These are phyloP conservation scores for Tephrocybe sp. DNA, from an alignment of 768 basidiomycete genomes.

Conservation along the genomic window DNA sequence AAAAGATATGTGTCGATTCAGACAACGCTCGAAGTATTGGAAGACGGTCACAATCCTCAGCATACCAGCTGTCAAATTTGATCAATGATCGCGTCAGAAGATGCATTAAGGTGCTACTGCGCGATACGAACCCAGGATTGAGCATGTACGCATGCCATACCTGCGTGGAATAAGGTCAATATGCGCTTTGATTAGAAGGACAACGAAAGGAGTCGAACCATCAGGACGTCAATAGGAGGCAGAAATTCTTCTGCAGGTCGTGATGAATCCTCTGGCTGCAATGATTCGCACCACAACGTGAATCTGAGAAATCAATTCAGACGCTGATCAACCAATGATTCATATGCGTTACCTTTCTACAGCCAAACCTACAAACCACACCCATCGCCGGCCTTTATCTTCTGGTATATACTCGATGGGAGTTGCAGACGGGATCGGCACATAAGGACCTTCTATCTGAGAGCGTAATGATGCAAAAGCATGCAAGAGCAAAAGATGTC, in stretches of 20 bases:
- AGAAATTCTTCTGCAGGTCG: neutral
- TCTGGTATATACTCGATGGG: conserved; percentile 1
- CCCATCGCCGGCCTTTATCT: conserved; percentile 13
- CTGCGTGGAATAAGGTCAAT: neutral
- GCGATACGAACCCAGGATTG: conserved; percentile 12
- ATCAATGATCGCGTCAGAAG: neutral
- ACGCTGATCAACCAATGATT: neutral
- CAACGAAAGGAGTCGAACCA: neutral
- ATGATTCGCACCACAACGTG: conserved; percentile 10
- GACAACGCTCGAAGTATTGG: neutral
- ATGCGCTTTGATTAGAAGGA: neutral
- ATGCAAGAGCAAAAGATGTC: conserved; percentile 14
- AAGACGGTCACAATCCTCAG: conserved; percentile 10
- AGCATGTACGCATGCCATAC: conserved; percentile 20
- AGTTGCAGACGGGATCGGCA: neutral
- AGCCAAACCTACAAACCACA: conserved; percentile 15
- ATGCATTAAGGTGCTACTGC: neutral
- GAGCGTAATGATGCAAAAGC: conserved; percentile 8
- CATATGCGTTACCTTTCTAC: conserved; percentile 11
- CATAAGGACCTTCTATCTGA: conserved; percentile 7
- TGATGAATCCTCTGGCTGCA: neutral
- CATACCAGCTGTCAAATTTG: conserved; percentile 13
- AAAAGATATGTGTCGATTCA: neutral
- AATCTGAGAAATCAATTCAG: conserved; percentile 4
- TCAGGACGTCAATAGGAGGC: conserved; percentile 14